Evolutionary conservation across 768 basidiomycete species (phyloP).

Genomic region (Suillus alpinus): DNA sequence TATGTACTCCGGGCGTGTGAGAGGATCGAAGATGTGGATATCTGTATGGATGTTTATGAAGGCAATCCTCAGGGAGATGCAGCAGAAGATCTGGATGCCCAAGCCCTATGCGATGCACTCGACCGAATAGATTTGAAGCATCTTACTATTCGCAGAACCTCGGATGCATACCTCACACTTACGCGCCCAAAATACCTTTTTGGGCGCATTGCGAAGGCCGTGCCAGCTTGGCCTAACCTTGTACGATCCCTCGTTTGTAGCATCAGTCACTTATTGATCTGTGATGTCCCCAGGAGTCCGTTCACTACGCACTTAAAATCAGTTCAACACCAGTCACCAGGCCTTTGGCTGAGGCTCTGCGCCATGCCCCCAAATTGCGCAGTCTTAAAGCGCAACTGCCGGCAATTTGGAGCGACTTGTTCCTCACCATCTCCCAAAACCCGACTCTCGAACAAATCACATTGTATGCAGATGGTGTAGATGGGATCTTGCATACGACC

Average conservation of each 20-base stretch:
- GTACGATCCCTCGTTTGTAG: conserved; percentile 38
- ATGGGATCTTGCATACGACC: too few species aligned
- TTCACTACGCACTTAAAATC: conserved; percentile 54
- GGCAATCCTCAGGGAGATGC: conserved; percentile 1
- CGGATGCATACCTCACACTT: conserved; percentile 50
- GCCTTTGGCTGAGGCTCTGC: conserved; percentile 37
- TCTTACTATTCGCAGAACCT: conserved; percentile 53
- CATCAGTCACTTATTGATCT: conserved; percentile 6
- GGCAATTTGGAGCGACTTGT: too few species aligned
- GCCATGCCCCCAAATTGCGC: too few species aligned
- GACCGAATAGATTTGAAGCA: too few species aligned
- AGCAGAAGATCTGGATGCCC: too few species aligned
- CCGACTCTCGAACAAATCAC: too few species aligned
- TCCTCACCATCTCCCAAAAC: too few species aligned
- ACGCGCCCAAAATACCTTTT: conserved; percentile 45
- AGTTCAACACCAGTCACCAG: conserved; percentile 36
- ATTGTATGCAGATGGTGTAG: too few species aligned
- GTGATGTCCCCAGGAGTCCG: conserved; percentile 45
- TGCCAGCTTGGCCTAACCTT: conserved; percentile 42
- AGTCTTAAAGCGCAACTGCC: too few species aligned
- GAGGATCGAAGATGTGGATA: conserved; percentile 37
- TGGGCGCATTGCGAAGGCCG: conserved; percentile 41
- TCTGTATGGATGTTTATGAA: conserved; percentile 28
- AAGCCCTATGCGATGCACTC: too few species aligned
- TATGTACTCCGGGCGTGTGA: conserved; percentile 34